Conservation (phyloP, 1,284 basidiomycete species). For the Rhodotorula mucilaginosa region DNA sequence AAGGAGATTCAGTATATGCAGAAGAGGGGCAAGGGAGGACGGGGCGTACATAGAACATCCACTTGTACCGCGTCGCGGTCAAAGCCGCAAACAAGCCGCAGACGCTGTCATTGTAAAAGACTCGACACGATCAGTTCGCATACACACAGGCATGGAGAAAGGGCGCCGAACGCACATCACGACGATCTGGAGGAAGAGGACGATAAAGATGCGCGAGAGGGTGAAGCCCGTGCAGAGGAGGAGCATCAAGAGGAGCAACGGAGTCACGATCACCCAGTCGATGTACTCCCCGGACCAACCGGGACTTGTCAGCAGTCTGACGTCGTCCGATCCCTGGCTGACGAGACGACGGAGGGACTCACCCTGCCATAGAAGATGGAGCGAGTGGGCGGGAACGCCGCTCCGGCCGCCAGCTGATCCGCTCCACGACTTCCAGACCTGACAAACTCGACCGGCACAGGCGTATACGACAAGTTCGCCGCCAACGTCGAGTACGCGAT, state of each 20-base stretch:
- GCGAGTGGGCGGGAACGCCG: conserved; percentile 5
- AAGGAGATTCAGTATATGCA: no score
- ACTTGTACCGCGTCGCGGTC: conserved; percentile 7
- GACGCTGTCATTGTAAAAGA: neutral
- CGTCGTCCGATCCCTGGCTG: neutral
- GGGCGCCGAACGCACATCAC: neutral
- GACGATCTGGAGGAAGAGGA: conserved; percentile 56
- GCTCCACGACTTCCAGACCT: conserved; percentile 5
- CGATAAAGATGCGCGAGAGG: conserved; percentile 57
- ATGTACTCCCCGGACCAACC: no score
- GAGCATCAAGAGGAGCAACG: conserved; percentile 58
- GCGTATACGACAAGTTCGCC: conserved; percentile 7
- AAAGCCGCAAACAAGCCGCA: conserved; percentile 2
- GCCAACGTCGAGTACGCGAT: neutral
- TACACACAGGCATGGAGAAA: accelerated
- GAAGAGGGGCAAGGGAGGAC: no score
- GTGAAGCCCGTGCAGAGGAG: conserved; percentile 59
- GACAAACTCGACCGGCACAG: conserved; percentile 12
- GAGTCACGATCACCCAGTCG: conserved; percentile 59
- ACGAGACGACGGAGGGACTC: neutral
- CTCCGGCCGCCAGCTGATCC: neutral
- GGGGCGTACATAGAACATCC: neutral
- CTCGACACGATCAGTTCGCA: neutral
- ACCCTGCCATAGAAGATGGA: conserved; percentile 14
- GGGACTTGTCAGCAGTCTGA: no score